Conservation (phyloP, 306 rosid species). For the Sesbania bispinosa region DNA sequence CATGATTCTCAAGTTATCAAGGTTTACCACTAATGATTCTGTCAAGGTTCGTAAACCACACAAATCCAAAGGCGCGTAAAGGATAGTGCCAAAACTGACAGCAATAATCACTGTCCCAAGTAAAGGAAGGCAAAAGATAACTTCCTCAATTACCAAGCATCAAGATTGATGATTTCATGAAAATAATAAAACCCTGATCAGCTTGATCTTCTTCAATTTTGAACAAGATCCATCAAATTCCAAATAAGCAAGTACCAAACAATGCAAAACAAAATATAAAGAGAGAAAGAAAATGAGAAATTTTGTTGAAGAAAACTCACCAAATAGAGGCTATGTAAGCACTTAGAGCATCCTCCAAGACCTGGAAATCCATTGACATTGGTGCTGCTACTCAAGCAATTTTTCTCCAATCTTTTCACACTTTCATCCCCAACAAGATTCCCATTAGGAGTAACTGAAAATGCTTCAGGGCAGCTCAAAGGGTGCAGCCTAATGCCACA, state of each 20-base stretch:
- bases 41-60: not conserved
- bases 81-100: not conserved
- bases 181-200: slow-evolving; percentile 11
- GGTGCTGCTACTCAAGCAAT: slow-evolving; percentile 55
- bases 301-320: slow-evolving; percentile 43
- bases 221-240: slow-evolving; percentile 14
- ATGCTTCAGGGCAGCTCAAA: slow-evolving; percentile 68
- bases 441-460: slow-evolving; percentile 49
- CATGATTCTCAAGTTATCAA: not conserved
- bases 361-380: slow-evolving; percentile 66
- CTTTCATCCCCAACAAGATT: slow-evolving; percentile 48
- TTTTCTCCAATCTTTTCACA: slow-evolving; percentile 61
- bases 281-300: not conserved
- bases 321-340: slow-evolving; percentile 62
- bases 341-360: slow-evolving; percentile 85
- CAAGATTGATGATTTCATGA: slow-evolving; percentile 18
- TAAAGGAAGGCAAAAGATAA: not conserved
- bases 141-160: slow-evolving; percentile 25
- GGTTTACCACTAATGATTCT: not conserved
- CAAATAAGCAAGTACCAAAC: not conserved
- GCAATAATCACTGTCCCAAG: not conserved
- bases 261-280: not conserved
- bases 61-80: slow-evolving; percentile 26
- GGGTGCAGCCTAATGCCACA: slow-evolving; percentile 94
- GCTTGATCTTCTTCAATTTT: slow-evolving; percentile 11